Base-by-base conservation (phyloP, 768 basidiomycete species). In the Leccinum olivaceopallidum region DNA sequence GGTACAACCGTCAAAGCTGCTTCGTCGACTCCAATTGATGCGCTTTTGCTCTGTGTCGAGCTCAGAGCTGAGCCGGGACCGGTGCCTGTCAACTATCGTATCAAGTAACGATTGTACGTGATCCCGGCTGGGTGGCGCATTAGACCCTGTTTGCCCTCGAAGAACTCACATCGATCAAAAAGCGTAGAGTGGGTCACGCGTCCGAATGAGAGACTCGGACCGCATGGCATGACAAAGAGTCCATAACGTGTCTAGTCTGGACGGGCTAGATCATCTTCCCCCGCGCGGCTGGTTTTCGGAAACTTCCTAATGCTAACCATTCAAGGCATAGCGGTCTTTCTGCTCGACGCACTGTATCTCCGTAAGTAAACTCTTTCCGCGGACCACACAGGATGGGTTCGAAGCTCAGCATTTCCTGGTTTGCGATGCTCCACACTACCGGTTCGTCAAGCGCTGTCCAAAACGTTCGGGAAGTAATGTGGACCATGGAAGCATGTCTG, bases 381-480 rank as follows among this genome's bases (percentile, higher is more conserved):
- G 2, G 50, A 49, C 26, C 5, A 56, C 70, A 48, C 57, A 59
- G 50, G 34, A 58, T 5, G 52, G 20, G 30, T 61, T 68, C 22
- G 34, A 49, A 47, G 58, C 55, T 5, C 52, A 51, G 51, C 53
- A 56, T 60, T 68, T 34, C 63, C 61, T 2, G 44, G 53, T 1
- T 60, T 61, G 6, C 55, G 44, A 52, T 50, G 18, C 12, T 56
- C 54, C 24, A 59, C 53, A 18, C n/a, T n/a, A 60, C 18, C 48
- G 56, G 50, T 62, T 63, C 24, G 51, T 60, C 59, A 54, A 57
- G 20, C 57, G 53, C 8, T 67, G 57, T 47, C 60, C 28, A 5
- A 47, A 44, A 47, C 44, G 44, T 20, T 6, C 8, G 9, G 44
- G 42, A 60, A 49, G 56, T 60, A 36, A 49, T 16, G n/a, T 63